Evolutionary conservation across 1,284 basidiomycete species (phyloP).

Genomic region (Grifola frondosa): DNA sequence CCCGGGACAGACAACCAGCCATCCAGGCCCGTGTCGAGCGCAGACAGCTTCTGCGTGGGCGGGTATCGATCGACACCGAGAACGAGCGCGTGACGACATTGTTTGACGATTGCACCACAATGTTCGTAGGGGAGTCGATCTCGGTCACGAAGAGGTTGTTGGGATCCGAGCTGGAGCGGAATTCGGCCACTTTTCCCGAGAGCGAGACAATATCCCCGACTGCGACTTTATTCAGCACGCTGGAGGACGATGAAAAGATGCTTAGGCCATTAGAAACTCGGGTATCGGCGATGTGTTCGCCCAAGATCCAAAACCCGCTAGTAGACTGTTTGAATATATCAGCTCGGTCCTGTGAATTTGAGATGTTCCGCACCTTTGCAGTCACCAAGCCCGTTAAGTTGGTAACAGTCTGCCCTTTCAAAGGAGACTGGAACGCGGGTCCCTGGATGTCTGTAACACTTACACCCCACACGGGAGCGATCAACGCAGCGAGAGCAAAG

Average conservation of each 20-base stretch:
- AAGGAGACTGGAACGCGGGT: conserved; percentile 46
- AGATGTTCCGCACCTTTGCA: conserved; percentile 37
- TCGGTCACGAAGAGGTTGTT: conserved; percentile 54
- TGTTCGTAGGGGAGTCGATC: conserved; percentile 46
- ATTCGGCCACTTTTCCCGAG: conserved; percentile 48
- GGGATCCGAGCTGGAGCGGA: conserved; percentile 41
- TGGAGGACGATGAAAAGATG: conserved; percentile 46
- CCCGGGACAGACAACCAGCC: conserved; percentile 56
- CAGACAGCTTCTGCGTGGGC: conserved; percentile 48
- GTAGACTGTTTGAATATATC: conserved; percentile 10
- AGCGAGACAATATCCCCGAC: conserved; percentile 53
- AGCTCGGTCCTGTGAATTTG: too few species aligned
- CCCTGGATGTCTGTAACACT: conserved; percentile 55
- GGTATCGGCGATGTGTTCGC: conserved; percentile 40
- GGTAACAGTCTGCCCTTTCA: conserved; percentile 46
- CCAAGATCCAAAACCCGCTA: conserved; percentile 53
- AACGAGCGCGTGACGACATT: conserved; percentile 45
- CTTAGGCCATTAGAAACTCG: conserved; percentile 43
- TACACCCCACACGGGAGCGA: conserved; percentile 11
- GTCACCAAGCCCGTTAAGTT: conserved; percentile 54
- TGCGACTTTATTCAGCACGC: conserved; percentile 42
- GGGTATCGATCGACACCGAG: conserved; percentile 54
- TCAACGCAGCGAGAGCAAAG: conserved; percentile 6
- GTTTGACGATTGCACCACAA: conserved; percentile 46
- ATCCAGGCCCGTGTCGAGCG: conserved; percentile 50